Evolutionary conservation across 495 filamentous ascomycete species (phyloP).

Genomic region (Choiromyces venosus): DNA sequence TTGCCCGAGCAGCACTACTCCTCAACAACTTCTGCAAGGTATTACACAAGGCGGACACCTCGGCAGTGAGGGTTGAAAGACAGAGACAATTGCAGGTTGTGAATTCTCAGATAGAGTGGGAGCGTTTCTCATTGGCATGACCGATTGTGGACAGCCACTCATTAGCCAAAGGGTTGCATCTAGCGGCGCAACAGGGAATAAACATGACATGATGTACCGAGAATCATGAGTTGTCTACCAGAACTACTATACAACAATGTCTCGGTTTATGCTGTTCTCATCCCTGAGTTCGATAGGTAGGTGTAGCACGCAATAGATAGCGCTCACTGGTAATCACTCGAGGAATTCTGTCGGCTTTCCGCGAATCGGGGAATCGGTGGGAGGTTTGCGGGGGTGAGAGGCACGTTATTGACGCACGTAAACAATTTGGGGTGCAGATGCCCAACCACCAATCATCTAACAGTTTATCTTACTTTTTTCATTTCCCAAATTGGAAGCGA

Average conservation of each 20-base stretch:
- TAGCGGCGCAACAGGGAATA: neutral
- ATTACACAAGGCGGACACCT: neutral
- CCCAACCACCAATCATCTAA: neutral
- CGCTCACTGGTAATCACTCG: neutral
- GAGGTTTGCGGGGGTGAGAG: neutral
- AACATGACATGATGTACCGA: neutral
- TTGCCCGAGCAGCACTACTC: neutral
- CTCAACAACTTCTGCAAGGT: neutral
- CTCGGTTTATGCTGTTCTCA: neutral
- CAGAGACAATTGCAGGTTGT: neutral
- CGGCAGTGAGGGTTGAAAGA: neutral
- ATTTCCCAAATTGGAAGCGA: neutral
- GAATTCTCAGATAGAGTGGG: neutral
- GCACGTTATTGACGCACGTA: neutral
- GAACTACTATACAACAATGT: neutral
- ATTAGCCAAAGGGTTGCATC: neutral
- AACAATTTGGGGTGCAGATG: neutral
- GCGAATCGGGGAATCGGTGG: neutral
- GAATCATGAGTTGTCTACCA: neutral
- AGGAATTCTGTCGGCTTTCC: neutral
- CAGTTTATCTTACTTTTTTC: neutral
- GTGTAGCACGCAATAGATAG: no score
- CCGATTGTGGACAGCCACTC: neutral
- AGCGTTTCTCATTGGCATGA: neutral
- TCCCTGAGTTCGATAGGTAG: no score